Evolutionary conservation across 768 basidiomycete genomes (phyloP), one percentile per base, ranked within the genome.

Genomic region (Trametes villosa): DNA sequence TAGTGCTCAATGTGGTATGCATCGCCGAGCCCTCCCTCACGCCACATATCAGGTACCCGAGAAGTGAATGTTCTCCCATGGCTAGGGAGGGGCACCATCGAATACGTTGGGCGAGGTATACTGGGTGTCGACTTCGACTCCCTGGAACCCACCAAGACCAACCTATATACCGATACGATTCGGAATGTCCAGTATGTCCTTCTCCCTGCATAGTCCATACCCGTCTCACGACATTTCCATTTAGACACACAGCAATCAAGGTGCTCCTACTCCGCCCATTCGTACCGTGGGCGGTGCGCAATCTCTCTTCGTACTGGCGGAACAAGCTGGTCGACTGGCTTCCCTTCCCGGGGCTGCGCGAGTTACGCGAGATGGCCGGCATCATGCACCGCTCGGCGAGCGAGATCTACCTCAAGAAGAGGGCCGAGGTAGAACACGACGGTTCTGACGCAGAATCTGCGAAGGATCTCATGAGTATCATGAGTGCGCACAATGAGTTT

Each of bases 401-500:
- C 44, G 48, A 40, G 3, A 71, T 78, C 2, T 74, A 73, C 34
- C 56, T 54, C 0, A 63, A 69, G 53, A 77, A 76, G 68, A 76
- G 62, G 52, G 69, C 63, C 4, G 61, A 52, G 33, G 36, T 68
- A 57, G 34, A 15, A 0, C 24, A 12, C 20, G 44, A 49, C 44
- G 34, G 22, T 24, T 41, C 26, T 41, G 31, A 40, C 18, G 63
- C 66, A 33, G 50, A 50, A 18, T 67, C 59, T 58, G 66, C 63
- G 50, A 68, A 72, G 51, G 75, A 78, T 45, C 74, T 79, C 40
- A 75, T 79, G 77, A 75, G 67, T 57, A 73, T 79, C 62, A 72
- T 78, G 70, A 31, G 77, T 79, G 44, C 59, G 76, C 59, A 11
- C 5, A 3, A 17, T 17, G 0, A 1, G 24, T 13, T 18, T 9